Base-by-base conservation (phyloP, 2,329 filamentous ascomycete species). In the Phyllosticta citrichinensis region DNA sequence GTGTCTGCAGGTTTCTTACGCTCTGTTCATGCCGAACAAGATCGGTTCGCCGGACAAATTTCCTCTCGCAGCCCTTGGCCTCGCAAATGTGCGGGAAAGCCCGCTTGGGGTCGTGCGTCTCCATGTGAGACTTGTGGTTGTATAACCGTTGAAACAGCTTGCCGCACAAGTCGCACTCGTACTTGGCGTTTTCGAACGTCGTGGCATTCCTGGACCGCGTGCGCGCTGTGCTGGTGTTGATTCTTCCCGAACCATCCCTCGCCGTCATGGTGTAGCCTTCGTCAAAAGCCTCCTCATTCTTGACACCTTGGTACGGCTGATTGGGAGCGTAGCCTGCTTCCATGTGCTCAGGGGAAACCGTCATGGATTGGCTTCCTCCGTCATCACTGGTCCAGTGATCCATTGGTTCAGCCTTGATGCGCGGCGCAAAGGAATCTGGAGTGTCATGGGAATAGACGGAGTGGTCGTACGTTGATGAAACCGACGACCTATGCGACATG, bases 61-160 rank as follows among this genome's bases (percentile, higher is more conserved):
- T 83, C 75, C 87, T 90, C 65, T 76, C 80, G 74, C 91, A 96
- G 58, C 80, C 81, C 2, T 79, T 73, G 30, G 84, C 76, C 1
- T 77, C 76, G 73, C 91, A 96, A 1, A 80, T 79, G 68, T 90
- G 87, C 0, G 86, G 85, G 67, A 88, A 89, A 67, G 84, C 83
- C 61, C 87, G 81, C 62, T 83, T 81, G 14, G 89, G 85, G 69
- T 94, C 85, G 69, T 96, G 91, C 0, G 86, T 92, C 69, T 92
- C 87, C 80, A 92, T 82, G 71, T 96, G 91, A 30, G 90, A 88
- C 69, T 89, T 91, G 76, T 87, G 90, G 74, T 96, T 96, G 77
- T 93, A 95, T 68, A 84, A 87, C 64, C 91, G 81, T 65, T 89
- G 89, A 71, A 96, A 96, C 17, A 87, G 81, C 71, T 87, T 89